These are phyloP conservation scores for Tolypocladium album DNA, from an alignment of 2,329 filamentous ascomycete genomes.

Conservation along the genomic window DNA sequence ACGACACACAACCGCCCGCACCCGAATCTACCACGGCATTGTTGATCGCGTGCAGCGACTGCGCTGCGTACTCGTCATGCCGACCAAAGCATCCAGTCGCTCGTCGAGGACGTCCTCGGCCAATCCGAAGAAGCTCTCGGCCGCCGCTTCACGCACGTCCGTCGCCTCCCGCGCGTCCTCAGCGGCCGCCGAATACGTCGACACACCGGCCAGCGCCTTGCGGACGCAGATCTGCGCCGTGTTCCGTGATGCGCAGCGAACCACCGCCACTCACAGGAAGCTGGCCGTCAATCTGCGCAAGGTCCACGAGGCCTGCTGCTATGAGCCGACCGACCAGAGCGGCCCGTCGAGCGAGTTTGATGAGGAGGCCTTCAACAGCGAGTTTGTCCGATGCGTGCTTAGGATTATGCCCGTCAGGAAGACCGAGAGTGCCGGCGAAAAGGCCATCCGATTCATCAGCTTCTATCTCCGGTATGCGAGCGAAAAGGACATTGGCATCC, in stretches of 20 bases:
- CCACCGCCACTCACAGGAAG: slow-evolving; percentile 83
- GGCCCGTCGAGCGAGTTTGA: slow-evolving; percentile 55
- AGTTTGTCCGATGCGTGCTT: slow-evolving; percentile 74
- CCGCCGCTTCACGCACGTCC: slow-evolving; percentile 29
- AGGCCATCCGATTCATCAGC: slow-evolving; percentile 76
- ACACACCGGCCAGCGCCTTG: slow-evolving; percentile 59
- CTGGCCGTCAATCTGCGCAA: slow-evolving; percentile 80
- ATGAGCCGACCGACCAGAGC: slow-evolving; percentile 47
- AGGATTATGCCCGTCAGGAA: slow-evolving; percentile 83
- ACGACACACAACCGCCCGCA: neutral
- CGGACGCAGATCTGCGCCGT: slow-evolving; percentile 63
- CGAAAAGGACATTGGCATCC: slow-evolving; percentile 60
- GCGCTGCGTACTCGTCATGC: slow-evolving; percentile 27
- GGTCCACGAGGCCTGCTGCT: slow-evolving; percentile 76
- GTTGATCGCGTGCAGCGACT: neutral
- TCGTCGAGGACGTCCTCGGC: slow-evolving; percentile 34
- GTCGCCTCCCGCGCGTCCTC: slow-evolving; percentile 36
- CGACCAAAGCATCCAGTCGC: slow-evolving; percentile 34
- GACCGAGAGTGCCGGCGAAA: slow-evolving; percentile 78
- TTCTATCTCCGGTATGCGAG: slow-evolving; percentile 67
- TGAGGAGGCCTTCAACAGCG: slow-evolving; percentile 77
- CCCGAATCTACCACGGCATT: neutral
- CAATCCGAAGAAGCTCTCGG: slow-evolving; percentile 27
- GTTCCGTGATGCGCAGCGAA: slow-evolving; percentile 77
- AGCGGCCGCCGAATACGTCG: slow-evolving; percentile 63